Evolutionary conservation across 441 rosid species (phyloP).

Genomic region (Biscutella auriculata): DNA sequence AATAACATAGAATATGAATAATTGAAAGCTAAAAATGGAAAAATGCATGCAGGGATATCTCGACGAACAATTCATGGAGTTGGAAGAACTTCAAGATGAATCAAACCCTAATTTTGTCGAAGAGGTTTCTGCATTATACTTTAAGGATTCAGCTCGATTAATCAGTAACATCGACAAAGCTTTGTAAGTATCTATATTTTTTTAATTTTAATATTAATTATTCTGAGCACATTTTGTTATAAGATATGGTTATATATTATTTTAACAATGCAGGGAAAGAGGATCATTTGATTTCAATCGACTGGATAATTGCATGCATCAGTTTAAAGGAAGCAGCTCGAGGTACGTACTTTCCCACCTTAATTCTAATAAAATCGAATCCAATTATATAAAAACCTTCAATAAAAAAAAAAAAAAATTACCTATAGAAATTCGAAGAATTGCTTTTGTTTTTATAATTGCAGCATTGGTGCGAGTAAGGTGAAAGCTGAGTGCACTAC

Average conservation of each 20-base stretch:
- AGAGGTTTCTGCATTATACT: conserved; percentile 72
- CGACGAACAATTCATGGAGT: conserved; percentile 76
- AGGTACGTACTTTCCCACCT: conserved; percentile 32
- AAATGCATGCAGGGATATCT: conserved; percentile 50
- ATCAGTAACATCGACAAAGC: conserved; percentile 55
- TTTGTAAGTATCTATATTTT: conserved; percentile 39
- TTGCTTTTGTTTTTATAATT: conserved; percentile 8
- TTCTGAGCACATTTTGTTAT: too few relatives aligned
- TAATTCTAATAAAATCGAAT: background rate
- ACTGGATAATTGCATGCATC: conserved; percentile 72
- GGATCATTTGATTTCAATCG: conserved; percentile 55
- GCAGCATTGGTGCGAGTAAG: conserved; percentile 93
- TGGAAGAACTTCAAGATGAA: conserved; percentile 91
- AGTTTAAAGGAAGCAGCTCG: conserved; percentile 85
- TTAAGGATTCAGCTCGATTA: conserved; percentile 69
- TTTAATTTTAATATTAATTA: too few relatives aligned
- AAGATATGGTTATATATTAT: too few relatives aligned
- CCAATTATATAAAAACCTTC: background rate
- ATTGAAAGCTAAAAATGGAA: background rate
- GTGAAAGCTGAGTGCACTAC: conserved; percentile 80
- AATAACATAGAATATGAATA: background rate
- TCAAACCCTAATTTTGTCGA: conserved; percentile 93
- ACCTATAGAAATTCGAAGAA: background rate
- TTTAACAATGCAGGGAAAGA: conserved; percentile 40
- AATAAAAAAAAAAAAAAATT: background rate